These are phyloP conservation scores for Leptographium wingfieldii DNA, from an alignment of 2,329 filamentous ascomycete species.

Conservation along the genomic window DNA sequence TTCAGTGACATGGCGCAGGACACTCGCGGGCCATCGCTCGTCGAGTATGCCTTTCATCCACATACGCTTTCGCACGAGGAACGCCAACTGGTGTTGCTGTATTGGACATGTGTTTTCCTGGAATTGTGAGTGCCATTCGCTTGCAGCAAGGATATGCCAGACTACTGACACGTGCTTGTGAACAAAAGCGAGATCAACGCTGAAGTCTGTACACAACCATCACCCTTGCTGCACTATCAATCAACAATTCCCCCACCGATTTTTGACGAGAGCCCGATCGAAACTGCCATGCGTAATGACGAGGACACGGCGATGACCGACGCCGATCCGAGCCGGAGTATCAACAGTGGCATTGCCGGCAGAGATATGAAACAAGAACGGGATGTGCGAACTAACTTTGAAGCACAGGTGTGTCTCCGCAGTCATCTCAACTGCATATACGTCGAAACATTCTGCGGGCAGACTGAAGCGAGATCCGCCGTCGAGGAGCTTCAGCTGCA, in stretches of 20 bases:
- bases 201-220: constrained; percentile 2
- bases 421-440: constrained; percentile 7
- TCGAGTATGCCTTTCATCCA: constrained; percentile 4
- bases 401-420: constrained; percentile 6
- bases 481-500: constrained; percentile 2
- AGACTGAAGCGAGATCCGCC: background rate
- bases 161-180: background rate
- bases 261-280: background rate
- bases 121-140: constrained; percentile 7
- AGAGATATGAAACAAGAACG: background rate
- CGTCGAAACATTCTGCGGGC: background rate
- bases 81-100: constrained; percentile 7
- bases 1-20: background rate
- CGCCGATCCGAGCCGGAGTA: too few species aligned
- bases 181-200: constrained; percentile 6
- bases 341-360: background rate
- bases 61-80: constrained; percentile 3
- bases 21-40: background rate
- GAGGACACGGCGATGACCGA: background rate
- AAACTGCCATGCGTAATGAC: background rate
- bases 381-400: constrained; percentile 3
- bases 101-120: constrained; percentile 10
- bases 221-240: constrained; percentile 8
- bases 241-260: constrained; percentile 4
- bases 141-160: background rate